A percentile compares a stretch with the other conserved stretches of the same genome.
phyloP scores from a whole-genome alignment of 2,329 filamentous ascomycete genomes.

The Cyclaneusma minus region DNA sequence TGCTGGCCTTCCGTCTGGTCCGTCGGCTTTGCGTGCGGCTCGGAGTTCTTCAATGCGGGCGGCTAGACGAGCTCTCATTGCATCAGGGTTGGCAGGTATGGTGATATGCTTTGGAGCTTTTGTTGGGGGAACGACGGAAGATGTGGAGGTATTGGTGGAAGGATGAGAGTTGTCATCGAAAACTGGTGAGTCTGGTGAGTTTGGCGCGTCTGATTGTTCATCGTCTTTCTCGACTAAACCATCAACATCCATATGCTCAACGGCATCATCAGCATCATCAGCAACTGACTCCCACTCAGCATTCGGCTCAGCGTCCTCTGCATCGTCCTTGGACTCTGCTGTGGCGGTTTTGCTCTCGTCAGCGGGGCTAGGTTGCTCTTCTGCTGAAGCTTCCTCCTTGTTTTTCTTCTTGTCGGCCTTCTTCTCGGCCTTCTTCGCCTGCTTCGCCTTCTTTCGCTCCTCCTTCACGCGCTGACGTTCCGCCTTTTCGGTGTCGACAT shows the following conservation, averaged over 20 bases:
- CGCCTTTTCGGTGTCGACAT: slow-evolving; percentile 15
- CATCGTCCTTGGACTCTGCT: slow-evolving; percentile 6
- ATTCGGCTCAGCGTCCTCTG: slow-evolving; percentile 12
- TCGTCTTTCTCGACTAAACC: slow-evolving; percentile 32
- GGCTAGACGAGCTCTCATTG: slow-evolving; percentile 63
- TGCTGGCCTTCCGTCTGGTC: slow-evolving; percentile 64
- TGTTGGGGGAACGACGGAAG: slow-evolving; percentile 44
- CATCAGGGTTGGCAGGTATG: slow-evolving; percentile 54
- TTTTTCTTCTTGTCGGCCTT: slow-evolving; percentile 23
- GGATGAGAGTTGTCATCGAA: slow-evolving; percentile 40
- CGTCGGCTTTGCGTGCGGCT: slow-evolving; percentile 75
- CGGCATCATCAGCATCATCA: slow-evolving; percentile 15
- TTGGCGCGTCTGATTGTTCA: slow-evolving; percentile 16
- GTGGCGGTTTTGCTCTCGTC: slow-evolving; percentile 15
- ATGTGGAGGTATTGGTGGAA: slow-evolving; percentile 51
- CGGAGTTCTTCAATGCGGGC: slow-evolving; percentile 76
- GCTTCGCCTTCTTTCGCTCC: slow-evolving; percentile 19
- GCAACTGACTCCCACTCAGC: slow-evolving; percentile 8
- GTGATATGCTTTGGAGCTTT: slow-evolving; percentile 51
- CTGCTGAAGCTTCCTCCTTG: slow-evolving; percentile 18
- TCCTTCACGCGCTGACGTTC: slow-evolving; percentile 14
- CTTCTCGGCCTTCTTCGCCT: slow-evolving; percentile 28
- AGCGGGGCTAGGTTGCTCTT: slow-evolving; percentile 16
- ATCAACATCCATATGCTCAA: slow-evolving; percentile 29
- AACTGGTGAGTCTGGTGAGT: slow-evolving; percentile 38